Percentiles rank a stretch among this genome's conserved stretches.
Evolutionary conservation across 1,139 yeast genomes (phyloP).

Genomic region (Saccharomyces hybrid): DNA sequence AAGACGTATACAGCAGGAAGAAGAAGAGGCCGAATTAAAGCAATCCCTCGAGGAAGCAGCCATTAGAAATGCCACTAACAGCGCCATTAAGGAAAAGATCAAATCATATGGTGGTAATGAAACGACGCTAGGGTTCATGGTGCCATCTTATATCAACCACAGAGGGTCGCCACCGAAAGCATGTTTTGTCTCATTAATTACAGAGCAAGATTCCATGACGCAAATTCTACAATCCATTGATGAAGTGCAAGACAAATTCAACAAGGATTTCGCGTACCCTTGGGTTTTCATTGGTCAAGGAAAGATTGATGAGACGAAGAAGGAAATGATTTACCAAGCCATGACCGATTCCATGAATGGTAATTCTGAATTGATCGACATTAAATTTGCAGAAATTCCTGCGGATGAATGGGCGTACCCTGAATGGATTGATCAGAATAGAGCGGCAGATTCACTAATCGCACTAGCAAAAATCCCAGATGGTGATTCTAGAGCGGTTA

Average conservation of each 20-base stretch:
- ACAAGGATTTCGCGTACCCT: conserved; percentile 53
- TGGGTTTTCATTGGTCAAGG: conserved; percentile 67
- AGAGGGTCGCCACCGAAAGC: conserved; percentile 44
- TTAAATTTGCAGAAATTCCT: conserved; percentile 12
- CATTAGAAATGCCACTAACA: neutral
- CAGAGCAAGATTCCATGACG: neutral
- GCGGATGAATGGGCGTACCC: conserved; percentile 50
- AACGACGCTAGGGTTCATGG: conserved; percentile 10
- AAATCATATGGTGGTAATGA: conserved; percentile 5
- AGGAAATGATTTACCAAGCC: neutral
- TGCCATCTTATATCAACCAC: conserved; percentile 11
- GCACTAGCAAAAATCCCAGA: conserved; percentile 49
- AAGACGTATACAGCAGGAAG: neutral
- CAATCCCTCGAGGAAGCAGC: neutral
- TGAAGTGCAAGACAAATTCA: conserved; percentile 54
- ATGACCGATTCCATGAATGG: conserved; percentile 6
- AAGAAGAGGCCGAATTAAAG: neutral
- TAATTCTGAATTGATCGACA: conserved; percentile 2
- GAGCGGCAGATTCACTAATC: conserved; percentile 46
- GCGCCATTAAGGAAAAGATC: neutral
- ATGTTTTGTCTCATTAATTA: conserved; percentile 61
- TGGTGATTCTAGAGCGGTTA: conserved; percentile 56
- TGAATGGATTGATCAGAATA: conserved; percentile 48
- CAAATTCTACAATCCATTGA: neutral
- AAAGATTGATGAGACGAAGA: conserved; percentile 35